A percentile compares a stretch with the other conserved stretches of the same genome.
phyloP scores from a whole-genome alignment of 179 eudicot genomes.

The Patellifolia procumbens region DNA sequence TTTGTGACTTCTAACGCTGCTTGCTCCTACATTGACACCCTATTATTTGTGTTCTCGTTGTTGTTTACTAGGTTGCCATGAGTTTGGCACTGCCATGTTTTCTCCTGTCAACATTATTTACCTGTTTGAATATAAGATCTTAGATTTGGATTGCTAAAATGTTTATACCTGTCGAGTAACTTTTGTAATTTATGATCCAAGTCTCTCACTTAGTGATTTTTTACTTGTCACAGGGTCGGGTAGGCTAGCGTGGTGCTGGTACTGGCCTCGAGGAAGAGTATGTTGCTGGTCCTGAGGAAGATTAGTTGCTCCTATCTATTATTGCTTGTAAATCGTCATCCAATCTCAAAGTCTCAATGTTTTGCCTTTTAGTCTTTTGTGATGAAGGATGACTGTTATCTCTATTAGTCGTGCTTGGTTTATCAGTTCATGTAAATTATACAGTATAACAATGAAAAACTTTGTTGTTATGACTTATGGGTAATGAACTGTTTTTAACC shows the following conservation, averaged over 20 bases:
- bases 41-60: no score
- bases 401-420: no score
- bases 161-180: conserved; percentile 5
- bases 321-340: no score
- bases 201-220: not conserved
- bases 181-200: no score
- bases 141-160: conserved; percentile 12
- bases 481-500: no score
- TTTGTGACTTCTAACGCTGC: not conserved
- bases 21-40: not conserved
- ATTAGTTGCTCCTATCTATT: not conserved
- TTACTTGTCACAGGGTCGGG: conserved; percentile 5
- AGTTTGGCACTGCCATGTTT: conserved; percentile 3
- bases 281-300: not conserved
- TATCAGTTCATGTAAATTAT: no score
- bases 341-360: no score
- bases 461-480: no score
- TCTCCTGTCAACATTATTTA: not conserved
- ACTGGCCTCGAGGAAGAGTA: not conserved
- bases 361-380: no score
- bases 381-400: no score
- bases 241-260: conserved; percentile 4
- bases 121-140: not conserved
- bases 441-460: no score
- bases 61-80: not conserved